phyloP scores from a whole-genome alignment of 1,139 yeast genomes.

The Diutina siamensis region DNA sequence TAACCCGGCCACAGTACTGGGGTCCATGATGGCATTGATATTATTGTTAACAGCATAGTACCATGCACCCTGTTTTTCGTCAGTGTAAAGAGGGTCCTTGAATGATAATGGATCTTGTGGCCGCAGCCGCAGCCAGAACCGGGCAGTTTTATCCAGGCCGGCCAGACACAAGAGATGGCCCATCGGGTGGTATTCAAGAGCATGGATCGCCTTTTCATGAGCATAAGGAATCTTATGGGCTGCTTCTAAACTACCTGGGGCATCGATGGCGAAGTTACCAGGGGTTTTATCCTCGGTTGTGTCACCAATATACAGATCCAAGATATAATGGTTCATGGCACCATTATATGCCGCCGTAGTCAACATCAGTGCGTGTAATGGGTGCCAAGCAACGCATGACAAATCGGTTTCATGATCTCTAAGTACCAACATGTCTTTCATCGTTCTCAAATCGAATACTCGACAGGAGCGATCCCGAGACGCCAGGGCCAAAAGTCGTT shows the following conservation, averaged over 20 bases:
- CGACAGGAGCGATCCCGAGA: constrained; percentile 84
- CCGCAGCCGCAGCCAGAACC: constrained; percentile 90
- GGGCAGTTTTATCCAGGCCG: constrained; percentile 85
- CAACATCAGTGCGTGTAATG: constrained; percentile 67
- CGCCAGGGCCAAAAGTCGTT: constrained; percentile 69
- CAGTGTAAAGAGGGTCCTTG: constrained; percentile 70
- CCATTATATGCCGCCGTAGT: constrained; percentile 91
- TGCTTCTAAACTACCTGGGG: constrained; percentile 26
- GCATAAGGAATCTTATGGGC: constrained; percentile 75
- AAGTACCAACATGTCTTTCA: constrained; percentile 64
- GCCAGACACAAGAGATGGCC: constrained; percentile 91
- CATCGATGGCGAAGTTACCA: constrained; percentile 8
- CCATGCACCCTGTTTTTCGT: constrained; percentile 65
- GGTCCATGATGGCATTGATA: constrained; percentile 43
- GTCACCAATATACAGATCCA: constrained; percentile 36
- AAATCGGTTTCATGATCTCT: constrained; percentile 80
- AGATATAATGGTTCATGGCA: constrained; percentile 62
- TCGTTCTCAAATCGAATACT: constrained; percentile 74
- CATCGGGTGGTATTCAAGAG: constrained; percentile 84
- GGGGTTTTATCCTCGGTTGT: constrained; percentile 14
- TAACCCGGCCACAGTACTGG: background rate
- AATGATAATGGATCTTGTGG: constrained; percentile 83
- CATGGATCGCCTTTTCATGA: constrained; percentile 86
- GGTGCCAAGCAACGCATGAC: constrained; percentile 87
- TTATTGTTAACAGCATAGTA: constrained; percentile 58